Evolutionary conservation across 2,329 filamentous ascomycete species (phyloP).

Genomic region (Harringtonia lauricola): DNA sequence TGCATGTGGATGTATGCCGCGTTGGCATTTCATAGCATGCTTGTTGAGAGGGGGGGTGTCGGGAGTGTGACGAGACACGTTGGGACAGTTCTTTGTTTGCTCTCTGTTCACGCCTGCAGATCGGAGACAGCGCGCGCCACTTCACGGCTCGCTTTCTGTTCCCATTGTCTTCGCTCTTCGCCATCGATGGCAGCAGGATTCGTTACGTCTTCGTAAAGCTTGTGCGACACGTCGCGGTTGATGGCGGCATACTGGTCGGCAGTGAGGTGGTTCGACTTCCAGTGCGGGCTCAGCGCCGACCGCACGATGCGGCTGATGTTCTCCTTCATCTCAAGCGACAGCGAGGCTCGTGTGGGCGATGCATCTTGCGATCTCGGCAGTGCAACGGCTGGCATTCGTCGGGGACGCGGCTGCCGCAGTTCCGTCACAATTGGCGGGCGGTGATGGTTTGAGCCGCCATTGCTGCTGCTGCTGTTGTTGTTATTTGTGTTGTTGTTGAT

Average conservation of each 20-base stretch:
- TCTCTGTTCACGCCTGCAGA: conserved; percentile 29
- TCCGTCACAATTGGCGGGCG: conserved; percentile 28
- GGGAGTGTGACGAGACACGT: no score
- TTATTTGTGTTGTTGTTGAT: conserved; percentile 23
- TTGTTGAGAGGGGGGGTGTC: no score
- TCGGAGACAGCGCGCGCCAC: conserved; percentile 63
- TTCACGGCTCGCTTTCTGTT: conserved; percentile 66
- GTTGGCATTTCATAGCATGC: no score
- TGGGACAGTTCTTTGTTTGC: no score
- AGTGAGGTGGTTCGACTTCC: conserved; percentile 66
- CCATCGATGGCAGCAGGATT: conserved; percentile 49
- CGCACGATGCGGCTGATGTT: conserved; percentile 85
- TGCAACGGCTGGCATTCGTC: conserved; percentile 30
- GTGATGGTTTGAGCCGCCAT: conserved; percentile 20
- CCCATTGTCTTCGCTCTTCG: conserved; percentile 57
- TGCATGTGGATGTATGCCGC: no score
- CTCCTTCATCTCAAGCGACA: conserved; percentile 76
- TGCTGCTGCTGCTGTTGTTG: conserved; percentile 17
- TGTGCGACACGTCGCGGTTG: conserved; percentile 80
- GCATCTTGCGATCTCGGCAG: conserved; percentile 45
- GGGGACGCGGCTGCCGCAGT: conserved; percentile 40
- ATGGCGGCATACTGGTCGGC: conserved; percentile 88
- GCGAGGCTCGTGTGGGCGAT: conserved; percentile 52
- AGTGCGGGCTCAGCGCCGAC: conserved; percentile 69
- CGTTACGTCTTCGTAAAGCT: conserved; percentile 64